These are phyloP conservation scores for Ceratobasidium sp. DNA, from an alignment of 1,284 basidiomycete genomes.

Conservation along the genomic window DNA sequence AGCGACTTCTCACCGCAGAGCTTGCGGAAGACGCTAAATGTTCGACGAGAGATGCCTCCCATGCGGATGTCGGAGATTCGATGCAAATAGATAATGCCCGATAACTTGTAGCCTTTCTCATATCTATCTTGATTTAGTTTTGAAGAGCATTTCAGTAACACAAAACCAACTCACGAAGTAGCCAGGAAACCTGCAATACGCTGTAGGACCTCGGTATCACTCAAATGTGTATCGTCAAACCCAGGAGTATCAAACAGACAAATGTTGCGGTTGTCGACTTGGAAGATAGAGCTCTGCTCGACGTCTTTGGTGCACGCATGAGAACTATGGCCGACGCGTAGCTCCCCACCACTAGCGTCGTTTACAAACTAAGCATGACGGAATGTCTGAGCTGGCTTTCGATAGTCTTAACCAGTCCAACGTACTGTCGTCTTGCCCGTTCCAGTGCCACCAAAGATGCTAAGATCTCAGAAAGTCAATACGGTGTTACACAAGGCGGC, in stretches of 20 bases:
- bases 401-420: background rate
- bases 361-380: constrained; percentile 22
- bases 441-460: constrained; percentile 21
- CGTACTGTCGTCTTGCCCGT: constrained; percentile 27
- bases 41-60: constrained; percentile 22
- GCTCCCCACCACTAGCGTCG: constrained; percentile 16
- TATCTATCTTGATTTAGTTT: constrained; percentile 46
- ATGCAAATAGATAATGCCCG: constrained; percentile 44
- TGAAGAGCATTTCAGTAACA: background rate
- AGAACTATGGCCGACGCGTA: constrained; percentile 3
- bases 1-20: constrained; percentile 42
- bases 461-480: background rate
- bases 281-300: background rate
- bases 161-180: background rate
- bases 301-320: constrained; percentile 33
- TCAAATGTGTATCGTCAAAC: constrained; percentile 47
- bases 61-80: constrained; percentile 45
- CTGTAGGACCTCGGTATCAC: constrained; percentile 39
- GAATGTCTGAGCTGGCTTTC: background rate
- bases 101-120: constrained; percentile 43
- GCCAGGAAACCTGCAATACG: constrained; percentile 37
- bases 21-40: constrained; percentile 39
- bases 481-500: background rate
- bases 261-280: constrained; percentile 2
- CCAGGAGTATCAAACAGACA: constrained; percentile 51